Evolutionary conservation across 75 land plant species (phyloP), one percentile per base, ranked within the genome.

Genomic region (Isoetes taiwanensis): DNA sequence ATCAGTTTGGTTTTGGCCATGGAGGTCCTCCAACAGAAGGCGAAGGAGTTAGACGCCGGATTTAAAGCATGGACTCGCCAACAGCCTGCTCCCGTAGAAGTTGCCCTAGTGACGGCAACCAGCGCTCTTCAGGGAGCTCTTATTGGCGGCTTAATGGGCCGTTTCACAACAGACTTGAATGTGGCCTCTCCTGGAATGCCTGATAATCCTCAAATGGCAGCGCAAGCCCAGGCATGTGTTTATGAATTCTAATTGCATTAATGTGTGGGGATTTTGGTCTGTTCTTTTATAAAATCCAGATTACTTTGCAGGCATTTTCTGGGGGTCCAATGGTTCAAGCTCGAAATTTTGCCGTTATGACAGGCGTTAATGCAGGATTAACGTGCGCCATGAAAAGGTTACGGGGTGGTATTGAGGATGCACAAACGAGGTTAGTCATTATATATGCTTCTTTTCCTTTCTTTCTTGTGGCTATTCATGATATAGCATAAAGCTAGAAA

Each of bases 261-360:
- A 10, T 14, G 10, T 37, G 14, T 10, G 14, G 10, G 39, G 12
- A 37, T 10, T 37, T 14, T 37, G 39, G 14, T 37, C 14, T 43
- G 19, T 43, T 50, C 37, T 26, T 28, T 48, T n/a, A n/a, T n/a
- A n/a, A n/a, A n/a, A n/a, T n/a, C n/a, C n/a, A n/a, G n/a, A n/a
- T n/a, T n/a, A n/a, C n/a, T 30, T 48, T 73, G 35, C 77, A 88
- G 95, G 95, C 86, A 62, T 75, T 89, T 58, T 37, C 81, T 35
- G 96, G 86, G 8, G 96, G 96, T 28, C 93, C 96, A 1, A 52
- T 79, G 66, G 69, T 77, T 34, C 96, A 89, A 77, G 96, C 96
- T 61, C 78, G 96, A 32, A 89, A 89, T 59, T 82, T 89, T 82
- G 96, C 96, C 35, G 91, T 89, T 5, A 85, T 89, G 83, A 85